phyloP scores from a whole-genome alignment of 345 rosid genomes.

The Durio zibethinus region DNA sequence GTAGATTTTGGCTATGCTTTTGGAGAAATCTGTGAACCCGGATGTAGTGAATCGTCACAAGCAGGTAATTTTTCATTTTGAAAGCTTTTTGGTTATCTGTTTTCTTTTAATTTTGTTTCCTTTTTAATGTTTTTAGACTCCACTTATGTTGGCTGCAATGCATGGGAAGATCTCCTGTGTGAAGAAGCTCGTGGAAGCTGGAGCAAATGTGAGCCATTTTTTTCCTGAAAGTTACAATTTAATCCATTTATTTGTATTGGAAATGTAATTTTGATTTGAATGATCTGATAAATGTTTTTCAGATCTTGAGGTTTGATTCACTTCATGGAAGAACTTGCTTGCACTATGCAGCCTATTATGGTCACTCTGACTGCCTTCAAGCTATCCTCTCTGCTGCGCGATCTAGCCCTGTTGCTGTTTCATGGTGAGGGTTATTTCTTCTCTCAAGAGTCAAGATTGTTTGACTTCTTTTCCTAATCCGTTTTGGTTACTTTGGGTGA shows the following conservation, averaged over 20 bases:
- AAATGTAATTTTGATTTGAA: not conserved
- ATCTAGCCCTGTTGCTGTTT: conserved; percentile 74
- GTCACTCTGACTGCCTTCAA: conserved; percentile 76
- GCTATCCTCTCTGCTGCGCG: conserved; percentile 78
- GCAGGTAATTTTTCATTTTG: conserved; percentile 47
- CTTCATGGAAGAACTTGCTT: conserved; percentile 83
- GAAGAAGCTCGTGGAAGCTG: conserved; percentile 82
- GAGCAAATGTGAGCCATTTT: conserved; percentile 74
- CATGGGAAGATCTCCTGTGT: conserved; percentile 80
- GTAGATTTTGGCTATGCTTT: conserved; percentile 68
- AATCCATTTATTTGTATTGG: not conserved
- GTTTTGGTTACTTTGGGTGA: not conserved
- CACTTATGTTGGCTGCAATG: conserved; percentile 98
- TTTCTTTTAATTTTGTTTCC: not conserved
- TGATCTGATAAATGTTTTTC: conserved; percentile 19
- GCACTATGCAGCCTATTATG: conserved; percentile 94
- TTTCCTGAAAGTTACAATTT: not conserved
- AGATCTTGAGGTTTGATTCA: conserved; percentile 95
- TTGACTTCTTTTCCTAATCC: not conserved
- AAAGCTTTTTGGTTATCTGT: not conserved
- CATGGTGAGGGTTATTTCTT: conserved; percentile 46
- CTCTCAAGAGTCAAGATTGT: not conserved
- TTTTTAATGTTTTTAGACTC: conserved; percentile 53
- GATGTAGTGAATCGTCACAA: conserved; percentile 85
- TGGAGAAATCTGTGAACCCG: conserved; percentile 72